Evolutionary conservation across 331 rosid genomes (phyloP).

Genomic region (Acacia concinna): DNA sequence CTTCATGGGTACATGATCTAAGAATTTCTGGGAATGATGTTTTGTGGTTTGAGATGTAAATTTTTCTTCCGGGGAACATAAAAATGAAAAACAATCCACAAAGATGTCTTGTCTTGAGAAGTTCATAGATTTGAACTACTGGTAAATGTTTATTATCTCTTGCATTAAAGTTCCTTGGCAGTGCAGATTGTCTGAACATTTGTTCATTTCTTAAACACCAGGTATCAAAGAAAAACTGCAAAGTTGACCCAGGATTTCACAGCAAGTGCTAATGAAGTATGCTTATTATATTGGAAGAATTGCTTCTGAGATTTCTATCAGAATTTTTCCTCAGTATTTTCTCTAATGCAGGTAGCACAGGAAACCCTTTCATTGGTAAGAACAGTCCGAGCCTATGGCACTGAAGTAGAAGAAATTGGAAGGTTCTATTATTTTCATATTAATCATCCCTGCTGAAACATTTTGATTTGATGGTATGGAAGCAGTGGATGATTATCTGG

Average conservation of each 20-base stretch:
- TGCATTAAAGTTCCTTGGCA: background rate
- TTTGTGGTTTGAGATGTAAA: conserved; percentile 7
- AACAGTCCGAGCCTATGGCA: conserved; percentile 58
- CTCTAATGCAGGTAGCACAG: conserved; percentile 58
- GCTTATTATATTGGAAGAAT: conserved; percentile 20
- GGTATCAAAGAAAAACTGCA: conserved; percentile 70
- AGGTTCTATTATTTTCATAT: conserved; percentile 39
- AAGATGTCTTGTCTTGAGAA: conserved; percentile 17
- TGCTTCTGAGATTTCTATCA: conserved; percentile 18
- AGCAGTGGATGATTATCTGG: background rate
- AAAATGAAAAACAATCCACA: background rate
- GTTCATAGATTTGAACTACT: conserved; percentile 3
- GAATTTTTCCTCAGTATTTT: conserved; percentile 16
- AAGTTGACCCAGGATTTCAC: conserved; percentile 68
- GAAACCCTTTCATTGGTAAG: conserved; percentile 64
- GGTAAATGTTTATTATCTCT: background rate
- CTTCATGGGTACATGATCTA: conserved; percentile 3
- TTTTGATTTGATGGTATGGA: conserved; percentile 14
- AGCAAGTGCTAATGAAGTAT: conserved; percentile 73
- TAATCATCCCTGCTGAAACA: conserved; percentile 15
- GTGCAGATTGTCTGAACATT: conserved; percentile 27
- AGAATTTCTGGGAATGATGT: background rate
- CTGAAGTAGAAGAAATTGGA: conserved; percentile 53
- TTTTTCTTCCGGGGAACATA: background rate
- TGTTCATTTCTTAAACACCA: conserved; percentile 27